phyloP scores from a whole-genome alignment of 768 basidiomycete species.

The Serendipita sp. region DNA sequence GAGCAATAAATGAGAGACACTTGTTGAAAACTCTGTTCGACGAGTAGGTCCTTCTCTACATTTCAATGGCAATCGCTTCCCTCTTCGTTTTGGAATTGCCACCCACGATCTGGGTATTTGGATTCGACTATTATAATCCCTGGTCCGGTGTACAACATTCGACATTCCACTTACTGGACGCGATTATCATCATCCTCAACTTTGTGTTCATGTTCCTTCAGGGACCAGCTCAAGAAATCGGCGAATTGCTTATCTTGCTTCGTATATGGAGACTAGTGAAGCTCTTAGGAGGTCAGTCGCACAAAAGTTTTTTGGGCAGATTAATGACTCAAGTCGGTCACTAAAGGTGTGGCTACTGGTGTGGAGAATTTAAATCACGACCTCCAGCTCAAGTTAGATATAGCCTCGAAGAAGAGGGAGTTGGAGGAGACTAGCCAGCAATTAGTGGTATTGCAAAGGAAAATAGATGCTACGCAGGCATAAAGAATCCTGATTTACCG shows the following conservation, averaged over 20 bases:
- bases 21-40: slow-evolving; percentile 25
- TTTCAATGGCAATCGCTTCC: slow-evolving; percentile 52
- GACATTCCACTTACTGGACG: slow-evolving; percentile 58
- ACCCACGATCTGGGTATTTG: slow-evolving; percentile 47
- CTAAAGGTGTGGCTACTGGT: slow-evolving; percentile 54
- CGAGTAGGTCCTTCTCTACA: slow-evolving; percentile 39
- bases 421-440: slow-evolving; percentile 34
- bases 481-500: too few species aligned
- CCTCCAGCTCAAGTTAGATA: slow-evolving; percentile 29
- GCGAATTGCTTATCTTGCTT: slow-evolving; percentile 48
- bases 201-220: slow-evolving; percentile 31
- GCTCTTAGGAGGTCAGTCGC: slow-evolving; percentile 38
- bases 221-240: slow-evolving; percentile 28
- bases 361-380: slow-evolving; percentile 55
- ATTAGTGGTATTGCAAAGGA: slow-evolving; percentile 1
- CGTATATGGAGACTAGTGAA: slow-evolving; percentile 74
- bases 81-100: slow-evolving; percentile 70
- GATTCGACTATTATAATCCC: slow-evolving; percentile 46
- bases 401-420: slow-evolving; percentile 15
- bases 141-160: slow-evolving; percentile 35
- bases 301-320: slow-evolving; percentile 4
- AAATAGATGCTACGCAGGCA: neutral
- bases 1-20: slow-evolving; percentile 21
- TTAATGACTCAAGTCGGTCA: neutral
- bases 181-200: slow-evolving; percentile 49